phyloP scores from a whole-genome alignment of 2,329 filamentous ascomycete genomes.

The Dendrostoma leiphaemia region DNA sequence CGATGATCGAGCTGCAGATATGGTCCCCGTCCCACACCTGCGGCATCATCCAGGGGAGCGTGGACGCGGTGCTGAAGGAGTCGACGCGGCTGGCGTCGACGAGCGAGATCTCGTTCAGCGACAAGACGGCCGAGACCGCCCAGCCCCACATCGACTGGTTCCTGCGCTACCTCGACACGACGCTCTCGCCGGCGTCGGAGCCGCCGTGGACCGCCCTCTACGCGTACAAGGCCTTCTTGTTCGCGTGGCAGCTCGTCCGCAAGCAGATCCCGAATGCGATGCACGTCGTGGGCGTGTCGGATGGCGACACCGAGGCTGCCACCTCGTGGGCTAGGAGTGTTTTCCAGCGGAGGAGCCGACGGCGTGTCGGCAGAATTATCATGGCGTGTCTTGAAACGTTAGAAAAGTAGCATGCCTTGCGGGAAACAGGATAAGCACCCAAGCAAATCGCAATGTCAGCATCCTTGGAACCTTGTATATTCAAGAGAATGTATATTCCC shows the following conservation, averaged over 20 bases:
- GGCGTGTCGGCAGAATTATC: conserved; percentile 32
- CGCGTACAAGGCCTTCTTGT: conserved; percentile 39
- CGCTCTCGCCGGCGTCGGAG: conserved; percentile 25
- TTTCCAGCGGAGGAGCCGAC: conserved; percentile 29
- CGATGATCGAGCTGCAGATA: conserved; percentile 40
- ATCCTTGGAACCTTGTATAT: too few relatives aligned
- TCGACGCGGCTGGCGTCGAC: conserved; percentile 30
- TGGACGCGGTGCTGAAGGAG: conserved; percentile 33
- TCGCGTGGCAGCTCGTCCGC: conserved; percentile 36
- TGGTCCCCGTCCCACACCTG: conserved; percentile 40
- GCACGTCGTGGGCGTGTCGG: conserved; percentile 28
- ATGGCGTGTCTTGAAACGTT: conserved; percentile 29
- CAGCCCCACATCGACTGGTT: conserved; percentile 39
- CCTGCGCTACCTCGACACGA: conserved; percentile 32
- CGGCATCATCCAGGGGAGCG: conserved; percentile 34
- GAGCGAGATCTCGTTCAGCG: conserved; percentile 31
- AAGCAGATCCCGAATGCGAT: conserved; percentile 31
- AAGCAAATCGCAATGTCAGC: too few relatives aligned
- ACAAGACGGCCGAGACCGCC: conserved; percentile 27
- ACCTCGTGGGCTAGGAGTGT: conserved; percentile 31
- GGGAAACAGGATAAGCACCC: too few relatives aligned
- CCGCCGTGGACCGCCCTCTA: conserved; percentile 39
- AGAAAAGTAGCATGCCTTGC: background rate
- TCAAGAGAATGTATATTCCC: too few relatives aligned
- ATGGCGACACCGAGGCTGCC: conserved; percentile 30